Conservation (phyloP, 2,329 filamentous ascomycete genomes). For the Penicillium decumbens region DNA sequence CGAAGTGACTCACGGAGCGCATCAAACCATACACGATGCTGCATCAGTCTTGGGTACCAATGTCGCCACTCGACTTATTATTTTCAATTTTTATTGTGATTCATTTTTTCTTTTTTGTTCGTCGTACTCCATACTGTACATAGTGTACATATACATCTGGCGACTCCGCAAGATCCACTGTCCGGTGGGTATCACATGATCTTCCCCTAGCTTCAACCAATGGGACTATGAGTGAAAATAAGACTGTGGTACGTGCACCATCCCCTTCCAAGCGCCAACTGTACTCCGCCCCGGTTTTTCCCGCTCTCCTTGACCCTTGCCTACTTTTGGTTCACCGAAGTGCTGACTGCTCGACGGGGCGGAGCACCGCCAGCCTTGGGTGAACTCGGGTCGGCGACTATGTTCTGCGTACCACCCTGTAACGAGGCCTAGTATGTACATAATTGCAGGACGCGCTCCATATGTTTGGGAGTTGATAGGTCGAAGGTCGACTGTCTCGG, state of each 20-base stretch:
- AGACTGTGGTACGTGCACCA: not conserved
- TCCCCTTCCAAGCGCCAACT: not conserved
- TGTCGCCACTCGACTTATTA: not conserved
- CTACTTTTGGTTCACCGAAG: conserved; percentile 33
- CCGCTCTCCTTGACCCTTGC: conserved; percentile 20
- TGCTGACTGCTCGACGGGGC: conserved; percentile 8
- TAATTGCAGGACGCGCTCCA: not conserved
- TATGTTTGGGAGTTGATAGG: not conserved
- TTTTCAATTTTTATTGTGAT: no score
- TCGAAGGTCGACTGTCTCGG: not conserved
- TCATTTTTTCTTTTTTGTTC: not conserved
- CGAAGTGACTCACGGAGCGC: not conserved
- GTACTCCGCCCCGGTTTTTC: conserved; percentile 20
- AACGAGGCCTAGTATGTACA: no score
- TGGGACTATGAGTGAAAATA: conserved; percentile 8
- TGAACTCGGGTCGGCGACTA: conserved; percentile 16
- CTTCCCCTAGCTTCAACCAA: conserved; percentile 16
- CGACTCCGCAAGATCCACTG: conserved; percentile 7
- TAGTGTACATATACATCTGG: not conserved
- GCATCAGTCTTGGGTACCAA: not conserved
- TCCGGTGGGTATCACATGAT: conserved; percentile 25
- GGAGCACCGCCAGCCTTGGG: conserved; percentile 21
- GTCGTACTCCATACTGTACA: not conserved
- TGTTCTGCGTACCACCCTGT: not conserved
- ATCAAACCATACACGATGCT: not conserved